phyloP scores from a whole-genome alignment of 2,329 filamentous ascomycete species.

The Cladosporium sp. region DNA sequence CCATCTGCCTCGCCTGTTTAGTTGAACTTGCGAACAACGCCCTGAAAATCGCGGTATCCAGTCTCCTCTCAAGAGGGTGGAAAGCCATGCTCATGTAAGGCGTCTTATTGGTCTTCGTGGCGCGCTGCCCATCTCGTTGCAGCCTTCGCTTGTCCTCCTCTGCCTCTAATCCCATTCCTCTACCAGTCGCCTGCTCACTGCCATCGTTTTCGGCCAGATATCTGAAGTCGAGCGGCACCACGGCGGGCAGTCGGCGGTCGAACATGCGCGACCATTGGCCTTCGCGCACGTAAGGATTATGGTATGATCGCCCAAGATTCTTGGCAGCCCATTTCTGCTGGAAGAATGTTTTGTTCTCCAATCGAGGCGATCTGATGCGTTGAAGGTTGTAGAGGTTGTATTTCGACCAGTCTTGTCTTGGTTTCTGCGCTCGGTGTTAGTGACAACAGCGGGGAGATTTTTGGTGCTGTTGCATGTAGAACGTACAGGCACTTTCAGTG shows the following conservation, averaged over 20 bases:
- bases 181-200: slow-evolving; percentile 74
- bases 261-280: slow-evolving; percentile 95
- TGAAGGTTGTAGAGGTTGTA: slow-evolving; percentile 90
- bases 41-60: slow-evolving; percentile 93
- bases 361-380: slow-evolving; percentile 46
- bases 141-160: slow-evolving; percentile 17
- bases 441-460: no score
- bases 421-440: slow-evolving; percentile 57
- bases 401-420: slow-evolving; percentile 96
- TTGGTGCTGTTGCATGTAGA: neutral
- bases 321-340: slow-evolving; percentile 98
- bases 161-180: slow-evolving; percentile 66
- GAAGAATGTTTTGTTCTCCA: slow-evolving; percentile 68
- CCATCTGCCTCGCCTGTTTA: slow-evolving; percentile 89
- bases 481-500: slow-evolving; percentile 47
- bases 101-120: no score
- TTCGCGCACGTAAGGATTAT: slow-evolving; percentile 92
- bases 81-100: slow-evolving; percentile 98
- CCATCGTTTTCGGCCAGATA: slow-evolving; percentile 81
- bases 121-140: no score
- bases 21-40: slow-evolving; percentile 92
- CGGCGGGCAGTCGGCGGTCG: slow-evolving; percentile 71
- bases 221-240: slow-evolving; percentile 76
- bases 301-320: slow-evolving; percentile 76
- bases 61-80: slow-evolving; percentile 80